phyloP scores from a whole-genome alignment of 2,329 filamentous ascomycete genomes.

The Didymella pomorum region DNA sequence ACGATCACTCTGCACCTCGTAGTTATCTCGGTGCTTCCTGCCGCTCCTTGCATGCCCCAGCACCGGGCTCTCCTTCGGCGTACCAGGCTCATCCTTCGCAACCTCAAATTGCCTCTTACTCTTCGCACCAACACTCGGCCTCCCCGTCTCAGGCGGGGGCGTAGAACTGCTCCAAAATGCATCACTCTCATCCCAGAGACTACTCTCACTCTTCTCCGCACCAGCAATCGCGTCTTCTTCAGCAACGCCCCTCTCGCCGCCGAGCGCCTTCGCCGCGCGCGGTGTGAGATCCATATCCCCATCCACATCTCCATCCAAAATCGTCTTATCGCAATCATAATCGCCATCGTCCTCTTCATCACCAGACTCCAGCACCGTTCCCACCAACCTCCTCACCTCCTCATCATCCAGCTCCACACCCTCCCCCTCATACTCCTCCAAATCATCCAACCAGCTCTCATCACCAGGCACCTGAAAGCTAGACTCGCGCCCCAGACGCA shows the following conservation, averaged over 20 bases:
- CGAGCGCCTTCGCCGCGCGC: slow-evolving; percentile 3
- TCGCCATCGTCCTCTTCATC: slow-evolving; percentile 34
- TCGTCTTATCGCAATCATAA: not conserved
- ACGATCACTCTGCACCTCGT: slow-evolving; percentile 5
- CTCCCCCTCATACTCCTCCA: slow-evolving; percentile 24
- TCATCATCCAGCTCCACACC: slow-evolving; percentile 31
- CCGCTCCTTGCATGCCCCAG: not conserved
- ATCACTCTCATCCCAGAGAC: slow-evolving; percentile 20
- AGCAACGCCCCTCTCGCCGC: not conserved
- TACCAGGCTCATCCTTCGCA: not conserved
- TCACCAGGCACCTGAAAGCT: slow-evolving; percentile 39
- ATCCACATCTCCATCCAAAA: no score
- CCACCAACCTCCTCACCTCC: slow-evolving; percentile 31
- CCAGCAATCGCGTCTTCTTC: not conserved
- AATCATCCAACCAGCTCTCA: slow-evolving; percentile 41
- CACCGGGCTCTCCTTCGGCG: not conserved
- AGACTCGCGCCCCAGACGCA: slow-evolving; percentile 52
- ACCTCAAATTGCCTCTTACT: slow-evolving; percentile 2
- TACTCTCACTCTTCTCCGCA: not conserved
- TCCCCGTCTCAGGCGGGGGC: not conserved
- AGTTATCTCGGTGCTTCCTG: not conserved
- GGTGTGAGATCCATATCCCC: no score
- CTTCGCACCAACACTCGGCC: not conserved
- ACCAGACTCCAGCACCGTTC: slow-evolving; percentile 33
- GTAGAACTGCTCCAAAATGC: slow-evolving; percentile 12